These are phyloP conservation scores for Cordyceps farinosa DNA, from an alignment of 2,329 filamentous ascomycete genomes.

Conservation along the genomic window DNA sequence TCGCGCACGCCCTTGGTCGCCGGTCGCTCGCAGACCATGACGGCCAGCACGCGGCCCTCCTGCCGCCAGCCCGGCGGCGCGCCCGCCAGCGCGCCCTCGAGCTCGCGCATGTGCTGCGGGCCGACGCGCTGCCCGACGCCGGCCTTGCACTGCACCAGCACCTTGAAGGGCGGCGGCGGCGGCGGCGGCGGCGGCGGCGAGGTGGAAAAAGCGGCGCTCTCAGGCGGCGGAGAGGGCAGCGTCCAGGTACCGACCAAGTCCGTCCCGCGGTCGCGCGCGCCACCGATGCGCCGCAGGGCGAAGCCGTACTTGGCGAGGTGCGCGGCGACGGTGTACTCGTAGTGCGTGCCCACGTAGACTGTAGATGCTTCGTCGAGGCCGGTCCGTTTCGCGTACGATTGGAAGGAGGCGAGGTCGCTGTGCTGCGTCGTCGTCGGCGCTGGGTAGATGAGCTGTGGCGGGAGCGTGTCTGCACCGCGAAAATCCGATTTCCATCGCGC, in stretches of 20 bases:
- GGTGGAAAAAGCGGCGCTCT: too few relatives aligned
- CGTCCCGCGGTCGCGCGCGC: conserved; percentile 65
- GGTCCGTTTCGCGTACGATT: conserved; percentile 57
- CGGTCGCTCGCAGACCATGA: conserved; percentile 65
- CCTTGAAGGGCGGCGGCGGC: conserved; percentile 36
- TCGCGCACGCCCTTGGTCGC: conserved; percentile 78
- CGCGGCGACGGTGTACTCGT: conserved; percentile 66
- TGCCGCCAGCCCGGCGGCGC: conserved; percentile 72
- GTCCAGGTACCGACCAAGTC: conserved; percentile 71
- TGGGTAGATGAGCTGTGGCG: conserved; percentile 38
- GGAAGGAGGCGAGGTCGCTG: conserved; percentile 60
- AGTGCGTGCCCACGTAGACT: conserved; percentile 69
- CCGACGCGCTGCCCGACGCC: conserved; percentile 45
- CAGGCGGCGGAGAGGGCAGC: conserved; percentile 40
- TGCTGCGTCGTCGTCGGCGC: conserved; percentile 50
- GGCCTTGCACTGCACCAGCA: conserved; percentile 68
- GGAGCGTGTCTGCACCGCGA: background rate
- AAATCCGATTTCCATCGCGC: background rate
- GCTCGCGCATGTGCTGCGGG: conserved; percentile 65
- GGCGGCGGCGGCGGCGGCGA: background rate
- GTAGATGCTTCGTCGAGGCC: conserved; percentile 54
- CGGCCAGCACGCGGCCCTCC: conserved; percentile 54
- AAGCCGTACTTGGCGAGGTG: conserved; percentile 61
- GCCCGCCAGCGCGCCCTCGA: conserved; percentile 73
- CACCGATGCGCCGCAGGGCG: conserved; percentile 61